These are phyloP conservation scores for Cyclotella baltica DNA, from an alignment of 108 stramenopile genomes.

Conservation along the genomic window DNA sequence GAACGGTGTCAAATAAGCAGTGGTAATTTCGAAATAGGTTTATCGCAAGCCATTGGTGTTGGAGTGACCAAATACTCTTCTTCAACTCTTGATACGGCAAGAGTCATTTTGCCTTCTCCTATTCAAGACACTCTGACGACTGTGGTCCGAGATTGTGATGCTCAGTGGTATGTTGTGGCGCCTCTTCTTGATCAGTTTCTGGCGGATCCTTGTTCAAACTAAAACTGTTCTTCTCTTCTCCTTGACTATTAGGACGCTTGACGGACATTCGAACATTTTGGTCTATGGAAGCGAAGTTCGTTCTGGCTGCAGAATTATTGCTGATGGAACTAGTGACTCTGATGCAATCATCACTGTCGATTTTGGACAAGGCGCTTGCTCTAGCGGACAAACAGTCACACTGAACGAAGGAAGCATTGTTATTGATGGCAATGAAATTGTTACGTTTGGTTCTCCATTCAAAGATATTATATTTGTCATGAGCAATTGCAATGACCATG, in stretches of 20 bases:
- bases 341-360: conserved; percentile 6
- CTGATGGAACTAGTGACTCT: neutral
- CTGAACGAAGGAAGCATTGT: conserved; percentile 25
- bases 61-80: neutral
- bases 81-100: neutral
- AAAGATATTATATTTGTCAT: conserved; percentile 4
- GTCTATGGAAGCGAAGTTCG: neutral
- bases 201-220: neutral
- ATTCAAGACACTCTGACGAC: conserved; percentile 5
- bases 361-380: neutral
- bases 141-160: neutral
- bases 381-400: conserved; percentile 17
- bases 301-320: neutral
- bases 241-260: neutral
- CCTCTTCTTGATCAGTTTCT: neutral
- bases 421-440: conserved; percentile 4
- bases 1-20: conserved; percentile 10
- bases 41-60: neutral
- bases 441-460: neutral
- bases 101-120: conserved; percentile 17
- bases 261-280: neutral
- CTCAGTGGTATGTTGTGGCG: neutral
- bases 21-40: conserved; percentile 7
- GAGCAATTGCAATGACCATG: conserved; percentile 1
- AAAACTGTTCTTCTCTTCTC: neutral